Evolutionary conservation across 495 filamentous ascomycete genomes (phyloP).

Genomic region (Penicillium pancosmium): DNA sequence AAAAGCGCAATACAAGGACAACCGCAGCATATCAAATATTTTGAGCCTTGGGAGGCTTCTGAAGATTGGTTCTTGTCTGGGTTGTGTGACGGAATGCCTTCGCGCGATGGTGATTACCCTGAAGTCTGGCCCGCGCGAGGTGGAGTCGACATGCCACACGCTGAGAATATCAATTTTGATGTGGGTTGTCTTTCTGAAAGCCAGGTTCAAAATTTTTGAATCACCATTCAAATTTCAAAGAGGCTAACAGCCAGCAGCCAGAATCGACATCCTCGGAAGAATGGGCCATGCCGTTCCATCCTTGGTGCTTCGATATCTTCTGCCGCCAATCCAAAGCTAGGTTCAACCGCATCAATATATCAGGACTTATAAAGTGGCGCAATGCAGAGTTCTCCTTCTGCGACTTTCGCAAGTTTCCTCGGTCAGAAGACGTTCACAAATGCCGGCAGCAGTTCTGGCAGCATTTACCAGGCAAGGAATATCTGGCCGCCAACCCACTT

Average conservation of each 20-base stretch:
- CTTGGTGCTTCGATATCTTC: constrained; percentile 40
- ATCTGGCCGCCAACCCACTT: constrained; percentile 33
- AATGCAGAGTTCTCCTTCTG: constrained; percentile 17
- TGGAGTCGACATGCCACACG: constrained; percentile 7
- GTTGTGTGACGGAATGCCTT: constrained; percentile 25
- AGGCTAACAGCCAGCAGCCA: constrained; percentile 6
- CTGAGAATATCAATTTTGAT: constrained; percentile 14
- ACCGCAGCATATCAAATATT: constrained; percentile 21
- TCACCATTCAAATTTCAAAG: neutral
- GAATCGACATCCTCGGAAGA: neutral
- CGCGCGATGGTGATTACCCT: constrained; percentile 14
- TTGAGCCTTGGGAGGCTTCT: constrained; percentile 27
- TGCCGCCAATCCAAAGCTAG: constrained; percentile 22
- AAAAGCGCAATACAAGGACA: constrained; percentile 10
- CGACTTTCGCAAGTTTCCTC: constrained; percentile 14
- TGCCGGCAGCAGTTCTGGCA: constrained; percentile 21
- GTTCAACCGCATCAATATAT: constrained; percentile 10
- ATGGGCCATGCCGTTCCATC: constrained; percentile 37
- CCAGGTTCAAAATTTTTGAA: neutral
- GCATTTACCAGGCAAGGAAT: constrained; percentile 26
- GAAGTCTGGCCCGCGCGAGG: constrained; percentile 16
- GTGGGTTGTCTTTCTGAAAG: constrained; percentile 4
- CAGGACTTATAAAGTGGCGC: constrained; percentile 28
- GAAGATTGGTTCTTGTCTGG: constrained; percentile 34
- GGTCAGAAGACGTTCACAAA: constrained; percentile 9